phyloP scores from a whole-genome alignment of 2,329 filamentous ascomycete genomes.

The Tolypocladium tundrense region DNA sequence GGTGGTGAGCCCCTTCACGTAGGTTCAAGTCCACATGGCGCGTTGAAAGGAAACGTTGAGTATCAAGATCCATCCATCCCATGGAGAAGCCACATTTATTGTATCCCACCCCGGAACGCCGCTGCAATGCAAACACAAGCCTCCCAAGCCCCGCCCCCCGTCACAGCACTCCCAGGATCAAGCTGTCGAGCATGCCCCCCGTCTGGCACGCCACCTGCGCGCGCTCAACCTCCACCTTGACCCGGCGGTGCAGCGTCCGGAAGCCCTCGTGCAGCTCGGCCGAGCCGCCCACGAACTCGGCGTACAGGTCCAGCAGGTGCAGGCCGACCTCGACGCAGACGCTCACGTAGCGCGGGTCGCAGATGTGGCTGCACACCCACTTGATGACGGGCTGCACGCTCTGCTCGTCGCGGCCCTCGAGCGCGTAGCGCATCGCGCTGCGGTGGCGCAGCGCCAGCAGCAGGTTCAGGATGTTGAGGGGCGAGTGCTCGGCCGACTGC shows the following conservation, averaged over 20 bases:
- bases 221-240: conserved; percentile 68
- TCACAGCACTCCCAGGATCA: conserved; percentile 28
- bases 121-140: conserved; percentile 1
- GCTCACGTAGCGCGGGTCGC: conserved; percentile 70
- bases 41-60: not conserved
- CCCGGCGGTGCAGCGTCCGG: conserved; percentile 56
- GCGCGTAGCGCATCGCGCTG: conserved; percentile 69
- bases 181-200: conserved; percentile 73
- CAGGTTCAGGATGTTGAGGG: conserved; percentile 60
- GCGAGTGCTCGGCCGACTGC: conserved; percentile 39
- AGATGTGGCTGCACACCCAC: conserved; percentile 74
- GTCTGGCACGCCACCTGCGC: conserved; percentile 76
- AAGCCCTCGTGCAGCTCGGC: conserved; percentile 63
- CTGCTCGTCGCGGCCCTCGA: conserved; percentile 71
- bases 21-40: not conserved
- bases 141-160: not conserved
- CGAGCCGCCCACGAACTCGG: conserved; percentile 65
- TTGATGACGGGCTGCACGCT: conserved; percentile 71
- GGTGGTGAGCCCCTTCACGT: too few species aligned
- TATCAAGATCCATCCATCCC: not conserved
- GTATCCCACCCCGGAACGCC: not conserved
- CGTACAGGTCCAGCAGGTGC: conserved; percentile 78
- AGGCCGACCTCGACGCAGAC: conserved; percentile 77
- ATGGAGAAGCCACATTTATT: not conserved
- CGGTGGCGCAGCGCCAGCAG: conserved; percentile 80